Evolutionary conservation across 305 asterid species (phyloP), one percentile per base, ranked within the genome.

Genomic region (Plantago lanceolata): DNA sequence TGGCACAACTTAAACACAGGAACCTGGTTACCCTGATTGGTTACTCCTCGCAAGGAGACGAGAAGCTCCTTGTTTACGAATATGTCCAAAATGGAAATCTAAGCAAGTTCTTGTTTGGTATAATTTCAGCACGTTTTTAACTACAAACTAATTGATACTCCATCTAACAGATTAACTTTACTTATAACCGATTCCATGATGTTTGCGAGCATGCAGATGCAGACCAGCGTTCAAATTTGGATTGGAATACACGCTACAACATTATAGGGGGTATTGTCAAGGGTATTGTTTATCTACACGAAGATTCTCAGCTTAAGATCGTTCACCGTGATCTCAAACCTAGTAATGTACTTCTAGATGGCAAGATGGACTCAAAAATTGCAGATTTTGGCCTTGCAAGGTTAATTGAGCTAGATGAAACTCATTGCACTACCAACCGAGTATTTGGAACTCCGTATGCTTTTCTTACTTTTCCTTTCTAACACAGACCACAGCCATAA

Each of bases 21-120:
- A 53, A 53, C 28, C 11, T 53, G 28, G 58, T 53, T 21, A 53
- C 18, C 9, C 58, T 53, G 6, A 13, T 53, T 7, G 58, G 58
- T 21, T 53, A 12, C 33, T 53, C 58, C 16, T 17, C n/a, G 2
- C 3, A 53, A 53, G 58, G 35, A 53, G 24, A 16, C 12, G 58
- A 53, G 33, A 53, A 51, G 24, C 57, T 51, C 19, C 57, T 51
- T 51, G 57, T 51, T 1, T 51, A 51, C 26, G 57, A 51, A 51
- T 51, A 19, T 8, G 31, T 51, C 5, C 57, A 51, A 29, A 51
- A 51, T n/a, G 57, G 29, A 20, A 51, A 28, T 51, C 57, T 51
- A 19, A 29, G 24, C 15, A 8, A 26, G n/a, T 51, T 51, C 57
- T 19, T 51, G 24, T 51, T 51, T 51, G 57, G 57, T 51, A 20